phyloP scores from a whole-genome alignment of 1,284 basidiomycete genomes.

The Microbotryum silenes-acaulis region DNA sequence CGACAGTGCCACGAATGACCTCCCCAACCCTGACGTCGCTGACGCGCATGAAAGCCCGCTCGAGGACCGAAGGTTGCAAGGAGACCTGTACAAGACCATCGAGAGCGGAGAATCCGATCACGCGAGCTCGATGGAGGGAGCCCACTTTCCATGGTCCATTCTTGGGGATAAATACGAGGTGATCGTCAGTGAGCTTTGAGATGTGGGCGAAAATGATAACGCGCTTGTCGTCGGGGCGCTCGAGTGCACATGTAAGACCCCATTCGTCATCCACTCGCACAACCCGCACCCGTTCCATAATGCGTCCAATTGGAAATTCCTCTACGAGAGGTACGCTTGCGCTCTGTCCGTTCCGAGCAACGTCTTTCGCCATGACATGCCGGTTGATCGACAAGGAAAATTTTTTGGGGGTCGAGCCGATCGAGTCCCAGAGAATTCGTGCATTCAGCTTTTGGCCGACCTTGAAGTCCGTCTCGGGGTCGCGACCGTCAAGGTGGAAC shows the following conservation, averaged over 20 bases:
- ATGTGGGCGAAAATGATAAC: constrained; percentile 52
- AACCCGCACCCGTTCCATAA: constrained; percentile 65
- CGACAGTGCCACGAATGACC: constrained; percentile 66
- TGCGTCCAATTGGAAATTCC: constrained; percentile 63
- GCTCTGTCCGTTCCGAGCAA: constrained; percentile 14
- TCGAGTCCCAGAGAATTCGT: constrained; percentile 72
- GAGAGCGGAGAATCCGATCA: constrained; percentile 77
- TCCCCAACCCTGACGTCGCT: constrained; percentile 77
- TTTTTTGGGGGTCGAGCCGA: constrained; percentile 54
- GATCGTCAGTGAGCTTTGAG: constrained; percentile 86
- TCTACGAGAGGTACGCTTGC: constrained; percentile 46
- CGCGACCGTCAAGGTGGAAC: constrained; percentile 58
- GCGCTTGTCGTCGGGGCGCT: neutral
- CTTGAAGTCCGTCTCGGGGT: constrained; percentile 54
- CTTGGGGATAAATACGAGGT: constrained; percentile 56
- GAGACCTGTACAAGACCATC: constrained; percentile 85
- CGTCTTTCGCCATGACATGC: constrained; percentile 58
- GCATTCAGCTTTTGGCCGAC: constrained; percentile 81
- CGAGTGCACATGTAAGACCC: constrained; percentile 55
- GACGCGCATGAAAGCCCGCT: constrained; percentile 80
- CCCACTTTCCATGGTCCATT: constrained; percentile 72
- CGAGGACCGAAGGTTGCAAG: constrained; percentile 71
- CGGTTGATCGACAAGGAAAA: constrained; percentile 71
- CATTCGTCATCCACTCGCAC: constrained; percentile 67
- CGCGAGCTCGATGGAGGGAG: constrained; percentile 75